Conservation (phyloP, 1,284 basidiomycete genomes). For the Anthracocystis panici-leucophaei region DNA sequence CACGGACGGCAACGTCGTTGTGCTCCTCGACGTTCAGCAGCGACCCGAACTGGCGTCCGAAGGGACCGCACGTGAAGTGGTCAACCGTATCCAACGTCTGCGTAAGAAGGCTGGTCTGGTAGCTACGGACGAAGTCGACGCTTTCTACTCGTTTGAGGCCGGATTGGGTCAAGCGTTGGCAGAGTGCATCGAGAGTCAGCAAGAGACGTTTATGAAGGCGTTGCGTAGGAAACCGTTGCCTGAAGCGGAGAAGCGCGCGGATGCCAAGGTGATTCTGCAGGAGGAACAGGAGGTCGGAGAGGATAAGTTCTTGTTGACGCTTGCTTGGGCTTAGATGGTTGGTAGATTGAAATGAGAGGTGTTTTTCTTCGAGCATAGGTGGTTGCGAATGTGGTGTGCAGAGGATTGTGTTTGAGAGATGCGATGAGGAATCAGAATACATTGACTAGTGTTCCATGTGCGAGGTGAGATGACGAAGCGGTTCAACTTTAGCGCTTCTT, state of each 20-base stretch:
- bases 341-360: not conserved
- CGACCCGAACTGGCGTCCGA: conserved; percentile 88
- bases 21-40: conserved; percentile 88
- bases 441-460: conserved; percentile 3
- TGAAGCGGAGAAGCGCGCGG: conserved; percentile 69
- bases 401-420: not conserved
- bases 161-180: conserved; percentile 76
- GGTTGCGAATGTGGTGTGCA: not conserved
- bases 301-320: conserved; percentile 76
- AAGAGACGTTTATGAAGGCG: conserved; percentile 81
- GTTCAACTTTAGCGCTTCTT: conserved; percentile 70
- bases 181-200: conserved; percentile 78
- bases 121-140: conserved; percentile 91
- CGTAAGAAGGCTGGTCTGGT: conserved; percentile 95
- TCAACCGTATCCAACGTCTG: conserved; percentile 94
- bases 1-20: conserved; percentile 93
- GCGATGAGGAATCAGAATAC: not conserved
- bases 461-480: not conserved
- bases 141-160: conserved; percentile 86
- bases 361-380: not conserved
- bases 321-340: conserved; percentile 61
- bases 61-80: conserved; percentile 88
- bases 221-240: conserved; percentile 74
- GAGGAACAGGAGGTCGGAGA: conserved; percentile 90
- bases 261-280: conserved; percentile 76